phyloP scores from a whole-genome alignment of 495 filamentous ascomycete genomes.

The Neurospora sp. region DNA sequence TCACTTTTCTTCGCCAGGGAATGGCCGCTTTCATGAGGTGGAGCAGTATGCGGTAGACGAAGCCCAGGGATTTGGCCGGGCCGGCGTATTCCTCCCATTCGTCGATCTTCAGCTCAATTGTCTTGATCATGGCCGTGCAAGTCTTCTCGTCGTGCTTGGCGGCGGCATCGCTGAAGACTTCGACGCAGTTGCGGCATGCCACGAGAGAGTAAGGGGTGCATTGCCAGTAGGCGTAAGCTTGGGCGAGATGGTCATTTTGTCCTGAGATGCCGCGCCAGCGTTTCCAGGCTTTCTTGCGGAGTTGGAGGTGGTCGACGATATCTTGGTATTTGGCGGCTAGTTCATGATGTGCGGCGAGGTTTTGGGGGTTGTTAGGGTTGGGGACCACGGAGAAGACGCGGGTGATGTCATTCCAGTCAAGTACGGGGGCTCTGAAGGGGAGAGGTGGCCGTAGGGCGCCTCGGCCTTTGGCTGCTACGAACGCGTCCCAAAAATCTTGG shows the following conservation, averaged over 20 bases:
- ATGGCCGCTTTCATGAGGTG: background rate
- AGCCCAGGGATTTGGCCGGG: background rate
- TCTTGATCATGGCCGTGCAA: background rate
- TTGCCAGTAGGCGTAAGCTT: background rate
- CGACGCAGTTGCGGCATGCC: background rate
- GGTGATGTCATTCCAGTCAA: background rate
- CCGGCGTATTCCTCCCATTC: background rate
- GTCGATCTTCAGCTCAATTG: background rate
- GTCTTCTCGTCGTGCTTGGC: background rate
- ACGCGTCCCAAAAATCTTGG: background rate
- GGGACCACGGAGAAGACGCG: background rate
- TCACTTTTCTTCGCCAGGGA: background rate
- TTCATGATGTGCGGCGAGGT: background rate
- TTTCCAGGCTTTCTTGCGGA: background rate
- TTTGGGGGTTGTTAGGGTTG: background rate
- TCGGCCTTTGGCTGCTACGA: background rate
- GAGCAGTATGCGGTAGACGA: background rate
- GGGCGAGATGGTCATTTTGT: background rate
- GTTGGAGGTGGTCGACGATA: background rate
- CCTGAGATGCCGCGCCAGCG: background rate
- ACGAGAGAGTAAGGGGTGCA: background rate
- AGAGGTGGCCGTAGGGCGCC: background rate
- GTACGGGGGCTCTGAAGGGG: background rate
- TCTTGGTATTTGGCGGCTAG: background rate
- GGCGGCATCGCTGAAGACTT: background rate